Evolutionary conservation across 768 basidiomycete genomes (phyloP), one percentile per base, ranked within the genome.

Genomic region (Galerina sulciceps): DNA sequence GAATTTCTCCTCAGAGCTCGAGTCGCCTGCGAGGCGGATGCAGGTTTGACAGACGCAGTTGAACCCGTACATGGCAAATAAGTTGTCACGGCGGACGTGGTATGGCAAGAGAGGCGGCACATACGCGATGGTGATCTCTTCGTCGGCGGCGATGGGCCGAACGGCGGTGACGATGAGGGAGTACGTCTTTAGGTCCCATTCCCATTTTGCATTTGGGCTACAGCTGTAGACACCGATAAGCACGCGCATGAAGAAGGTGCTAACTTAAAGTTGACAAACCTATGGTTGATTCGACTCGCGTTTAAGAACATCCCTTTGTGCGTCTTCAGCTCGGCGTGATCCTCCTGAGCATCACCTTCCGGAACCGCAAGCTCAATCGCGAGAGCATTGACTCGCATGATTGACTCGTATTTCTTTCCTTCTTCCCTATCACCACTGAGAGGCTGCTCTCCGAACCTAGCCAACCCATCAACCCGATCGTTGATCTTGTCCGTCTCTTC

Each of bases 101-200:
- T 67, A 67, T 9, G 73, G 47, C 1, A 62, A 61, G 2, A 66
- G 59, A 1, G 69, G 67, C 1, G 71, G 43, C 18, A 72, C 66
- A 61, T 79, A 80, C 0, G 70, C 53, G 20, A 79, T 71, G 3
- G 76, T 76, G 55, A 80, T 75, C 62, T 80, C 76, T 22, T 76
- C 72, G 11, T 73, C 74, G 1, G 59, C 47, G 6, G 36, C 31
- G 42, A 80, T 75, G 2, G 73, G 68, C 3, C 78, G 74, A 6
- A 76, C 69, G 9, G 74, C 73, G 3, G 65, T 62, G 17, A 80
- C 70, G 15, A 66, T 49, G 15, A 78, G 69, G 0, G 75, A 69
- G 57, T 76, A 71, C 0, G 71, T 67, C 0, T 36, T 41, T 1
- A 60, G 44, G 53, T 80, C 76, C 73, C 76, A 80, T n/a, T 69